Base-by-base conservation (phyloP, 2,329 filamentous ascomycete genomes). In the Nannizziopsis arthrosporioides region DNA sequence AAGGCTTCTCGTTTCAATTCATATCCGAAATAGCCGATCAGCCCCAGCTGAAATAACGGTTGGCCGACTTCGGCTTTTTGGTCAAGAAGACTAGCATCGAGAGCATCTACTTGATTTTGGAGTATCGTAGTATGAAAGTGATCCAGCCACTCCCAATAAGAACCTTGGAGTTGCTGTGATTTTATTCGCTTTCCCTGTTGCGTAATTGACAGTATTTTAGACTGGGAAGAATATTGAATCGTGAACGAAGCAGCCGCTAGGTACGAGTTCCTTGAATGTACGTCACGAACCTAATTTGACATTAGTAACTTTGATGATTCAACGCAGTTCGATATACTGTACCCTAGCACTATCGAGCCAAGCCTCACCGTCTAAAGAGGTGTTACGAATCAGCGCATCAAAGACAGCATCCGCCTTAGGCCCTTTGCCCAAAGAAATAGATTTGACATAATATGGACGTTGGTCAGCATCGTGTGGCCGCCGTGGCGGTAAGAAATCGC, bases 321-420 rank as follows among this genome's bases (percentile, higher is more conserved):
- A 15, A 31, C 19, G 27, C 35, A 11, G 22, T 5, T 14, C 1
- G 6, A 14, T 15, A 46, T 42, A 48, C 14, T 27, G 22, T 27
- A 51, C 51, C 42, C 51, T 53, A 18, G 51, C 51, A 15, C 51
- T 53, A 34, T 53, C 51, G 5, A 53, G 42, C 51, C 51, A 53
- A 17, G 48, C 51, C 35, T 53, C 51, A 3, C 51, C 51, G 27
- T 53, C 51, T 9, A 44, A 14, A 14, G 51, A 50, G 2, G 42
- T 39, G 17, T 53, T 53, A 22, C 51, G 51, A 14, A 53, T 36
- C 10, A 42, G 37, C 9, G 41, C 27, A 31, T 53, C 48, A 22
- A 53, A 53, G 11, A 53, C 32, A 10, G 19, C 18, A 8, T 48
- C 41, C 34, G 51, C 40, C n/a, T 40, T 9, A 31, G 44, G 43